Evolutionary conservation across 257 asterid species (phyloP).

Genomic region (Echium plantagineum): DNA sequence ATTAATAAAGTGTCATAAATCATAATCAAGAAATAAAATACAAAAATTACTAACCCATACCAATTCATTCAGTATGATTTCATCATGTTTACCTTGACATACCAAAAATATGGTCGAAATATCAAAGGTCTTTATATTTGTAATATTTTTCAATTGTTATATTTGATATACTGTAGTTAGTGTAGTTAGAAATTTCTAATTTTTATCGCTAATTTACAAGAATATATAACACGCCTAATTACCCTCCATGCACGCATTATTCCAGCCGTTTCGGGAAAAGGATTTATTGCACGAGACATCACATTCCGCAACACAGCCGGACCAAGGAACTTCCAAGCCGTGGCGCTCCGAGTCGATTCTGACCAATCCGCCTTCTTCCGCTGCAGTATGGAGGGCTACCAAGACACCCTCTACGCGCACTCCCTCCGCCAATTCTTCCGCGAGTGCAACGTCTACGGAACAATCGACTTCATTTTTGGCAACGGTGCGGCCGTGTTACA

Average conservation of each 20-base stretch:
- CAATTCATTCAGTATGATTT: too few species aligned
- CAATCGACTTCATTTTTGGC: constrained; percentile 95
- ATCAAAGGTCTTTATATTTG: too few species aligned
- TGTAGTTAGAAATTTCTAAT: too few species aligned
- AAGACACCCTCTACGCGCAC: constrained; percentile 92
- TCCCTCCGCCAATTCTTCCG: constrained; percentile 96
- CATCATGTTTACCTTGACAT: too few species aligned
- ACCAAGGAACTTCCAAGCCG: constrained; percentile 66
- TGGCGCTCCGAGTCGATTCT: constrained; percentile 92
- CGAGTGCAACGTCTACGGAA: constrained; percentile 81
- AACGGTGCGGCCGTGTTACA: constrained; percentile 93
- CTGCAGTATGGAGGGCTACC: constrained; percentile 94
- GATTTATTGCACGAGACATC: constrained; percentile 83
- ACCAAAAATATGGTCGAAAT: too few species aligned
- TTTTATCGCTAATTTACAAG: too few species aligned
- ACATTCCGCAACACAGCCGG: constrained; percentile 98
- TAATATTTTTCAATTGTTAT: too few species aligned
- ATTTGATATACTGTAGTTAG: too few species aligned
- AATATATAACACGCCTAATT: not conserved
- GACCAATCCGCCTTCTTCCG: constrained; percentile 93
- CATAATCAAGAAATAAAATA: too few species aligned
- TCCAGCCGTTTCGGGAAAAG: constrained; percentile 86
- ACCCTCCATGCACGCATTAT: not conserved
- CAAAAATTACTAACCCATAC: too few species aligned
- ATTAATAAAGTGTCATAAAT: too few species aligned